A percentile compares a stretch with the other conserved stretches of the same genome.
Conservation (phyloP, 2,329 filamentous ascomycete species). For the Graphilbum ipis-grandicollis region DNA sequence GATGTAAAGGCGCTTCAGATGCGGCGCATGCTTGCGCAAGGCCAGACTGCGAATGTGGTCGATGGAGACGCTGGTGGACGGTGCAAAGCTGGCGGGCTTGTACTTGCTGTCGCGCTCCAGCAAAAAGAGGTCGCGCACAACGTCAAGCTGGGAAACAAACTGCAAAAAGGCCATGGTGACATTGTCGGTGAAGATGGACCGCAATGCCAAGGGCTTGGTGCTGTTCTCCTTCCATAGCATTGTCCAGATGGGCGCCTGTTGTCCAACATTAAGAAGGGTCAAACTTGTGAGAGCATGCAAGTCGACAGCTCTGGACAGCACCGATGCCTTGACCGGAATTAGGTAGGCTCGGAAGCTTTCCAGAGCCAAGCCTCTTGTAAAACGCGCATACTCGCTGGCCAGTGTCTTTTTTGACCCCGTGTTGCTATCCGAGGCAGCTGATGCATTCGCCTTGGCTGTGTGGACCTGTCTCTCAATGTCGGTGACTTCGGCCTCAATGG, state of each 20-base stretch:
- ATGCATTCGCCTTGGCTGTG: background rate
- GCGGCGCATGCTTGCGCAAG: conserved; percentile 38
- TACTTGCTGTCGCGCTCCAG: conserved; percentile 34
- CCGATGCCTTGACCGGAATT: conserved; percentile 40
- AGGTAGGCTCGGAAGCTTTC: conserved; percentile 36
- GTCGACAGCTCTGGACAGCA: conserved; percentile 38
- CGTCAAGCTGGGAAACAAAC: conserved; percentile 32
- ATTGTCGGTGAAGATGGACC: conserved; percentile 46
- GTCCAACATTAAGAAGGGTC: conserved; percentile 45
- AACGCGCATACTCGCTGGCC: conserved; percentile 35
- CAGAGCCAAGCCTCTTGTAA: conserved; percentile 39
- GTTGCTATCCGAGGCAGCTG: background rate
- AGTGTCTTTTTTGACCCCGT: conserved; percentile 3
- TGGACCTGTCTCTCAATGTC: conserved; percentile 13
- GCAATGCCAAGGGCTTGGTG: conserved; percentile 29
- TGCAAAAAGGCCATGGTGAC: conserved; percentile 37
- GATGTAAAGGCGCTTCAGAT: conserved; percentile 39
- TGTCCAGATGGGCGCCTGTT: conserved; percentile 42
- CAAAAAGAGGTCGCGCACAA: conserved; percentile 40
- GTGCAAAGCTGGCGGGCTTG: conserved; percentile 34
- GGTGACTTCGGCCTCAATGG: conserved; percentile 19
- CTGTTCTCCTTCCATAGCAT: conserved; percentile 37
- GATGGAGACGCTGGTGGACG: conserved; percentile 30
- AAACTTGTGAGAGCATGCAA: conserved; percentile 36
- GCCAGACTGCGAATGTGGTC: conserved; percentile 40